Percentiles rank a stretch among this genome's conserved stretches.
Conservation (phyloP, 2,329 filamentous ascomycete genomes). For the Apiospora saccharicola region DNA sequence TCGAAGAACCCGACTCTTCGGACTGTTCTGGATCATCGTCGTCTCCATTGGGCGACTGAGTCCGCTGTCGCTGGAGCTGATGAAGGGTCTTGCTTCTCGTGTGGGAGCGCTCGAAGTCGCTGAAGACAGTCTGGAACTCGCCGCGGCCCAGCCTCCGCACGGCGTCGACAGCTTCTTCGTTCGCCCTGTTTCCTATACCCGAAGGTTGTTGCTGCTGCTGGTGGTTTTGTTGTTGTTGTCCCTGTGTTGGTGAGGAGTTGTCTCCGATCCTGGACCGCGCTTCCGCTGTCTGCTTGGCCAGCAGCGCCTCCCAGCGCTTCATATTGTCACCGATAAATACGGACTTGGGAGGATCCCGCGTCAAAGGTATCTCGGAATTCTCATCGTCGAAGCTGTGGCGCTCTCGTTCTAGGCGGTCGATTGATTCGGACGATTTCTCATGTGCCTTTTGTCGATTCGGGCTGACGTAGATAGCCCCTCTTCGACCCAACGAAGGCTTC, state of each 20-base stretch:
- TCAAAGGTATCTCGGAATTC: too few species aligned
- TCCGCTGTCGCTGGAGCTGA: not conserved
- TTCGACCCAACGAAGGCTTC: not conserved
- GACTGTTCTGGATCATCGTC: not conserved
- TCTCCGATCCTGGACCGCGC: not conserved
- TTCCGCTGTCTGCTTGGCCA: not conserved
- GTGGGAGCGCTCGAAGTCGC: not conserved
- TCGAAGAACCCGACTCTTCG: not conserved
- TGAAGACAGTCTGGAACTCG: not conserved
- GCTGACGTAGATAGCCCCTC: conserved; percentile 6
- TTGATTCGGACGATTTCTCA: not conserved
- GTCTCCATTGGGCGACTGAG: not conserved
- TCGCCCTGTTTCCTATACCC: conserved; percentile 1
- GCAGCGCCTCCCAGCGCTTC: not conserved
- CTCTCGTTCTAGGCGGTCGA: not conserved
- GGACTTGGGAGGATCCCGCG: not conserved
- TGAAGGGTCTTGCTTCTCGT: not conserved
- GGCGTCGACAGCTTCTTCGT: conserved; percentile 15
- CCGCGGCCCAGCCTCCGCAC: conserved; percentile 9
- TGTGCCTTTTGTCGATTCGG: not conserved
- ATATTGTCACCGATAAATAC: not conserved
- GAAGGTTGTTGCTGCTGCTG: not conserved
- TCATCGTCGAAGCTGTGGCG: not conserved
- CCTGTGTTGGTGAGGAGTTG: too few species aligned
- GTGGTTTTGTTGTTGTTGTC: not conserved